These are phyloP conservation scores for Monilinia vaccinii-corymbosi DNA, from an alignment of 2,329 filamentous ascomycete species.

Conservation along the genomic window DNA sequence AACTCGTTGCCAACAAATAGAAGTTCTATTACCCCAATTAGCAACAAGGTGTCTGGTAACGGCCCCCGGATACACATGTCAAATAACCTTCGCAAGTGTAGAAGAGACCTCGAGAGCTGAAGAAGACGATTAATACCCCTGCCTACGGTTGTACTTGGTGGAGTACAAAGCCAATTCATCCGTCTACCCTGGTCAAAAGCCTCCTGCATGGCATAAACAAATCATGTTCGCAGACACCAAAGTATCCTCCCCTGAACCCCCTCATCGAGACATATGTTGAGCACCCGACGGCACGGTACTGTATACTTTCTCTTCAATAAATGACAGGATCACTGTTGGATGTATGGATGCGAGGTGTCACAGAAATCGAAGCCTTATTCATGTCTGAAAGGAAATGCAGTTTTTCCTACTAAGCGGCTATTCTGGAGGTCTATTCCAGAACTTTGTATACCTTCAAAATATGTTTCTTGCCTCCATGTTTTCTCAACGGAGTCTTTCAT, in stretches of 20 bases:
- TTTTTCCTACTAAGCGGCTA: not conserved
- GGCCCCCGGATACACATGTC: not conserved
- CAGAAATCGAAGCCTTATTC: not conserved
- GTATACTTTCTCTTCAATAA: not conserved
- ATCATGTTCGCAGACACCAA: not conserved
- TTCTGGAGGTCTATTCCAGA: not conserved
- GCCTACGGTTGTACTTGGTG: not conserved
- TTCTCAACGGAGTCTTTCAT: not conserved
- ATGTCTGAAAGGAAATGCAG: not conserved
- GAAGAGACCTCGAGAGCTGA: not conserved
- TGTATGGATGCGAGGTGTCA: not conserved
- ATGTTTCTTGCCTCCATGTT: not conserved
- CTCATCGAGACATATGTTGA: not conserved
- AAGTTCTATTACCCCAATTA: not conserved
- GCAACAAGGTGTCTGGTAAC: not conserved
- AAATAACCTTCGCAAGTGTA: not conserved
- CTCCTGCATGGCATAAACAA: conserved; percentile 2
- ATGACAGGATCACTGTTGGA: no score
- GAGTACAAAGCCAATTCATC: not conserved
- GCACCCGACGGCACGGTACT: not conserved
- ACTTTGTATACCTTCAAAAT: not conserved
- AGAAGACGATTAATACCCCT: not conserved
- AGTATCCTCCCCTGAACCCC: not conserved
- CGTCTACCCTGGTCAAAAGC: not conserved
- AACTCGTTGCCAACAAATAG: not conserved